Conservation (phyloP, 176 grass and related monocot genomes). For the Oryza meyeriana region DNA sequence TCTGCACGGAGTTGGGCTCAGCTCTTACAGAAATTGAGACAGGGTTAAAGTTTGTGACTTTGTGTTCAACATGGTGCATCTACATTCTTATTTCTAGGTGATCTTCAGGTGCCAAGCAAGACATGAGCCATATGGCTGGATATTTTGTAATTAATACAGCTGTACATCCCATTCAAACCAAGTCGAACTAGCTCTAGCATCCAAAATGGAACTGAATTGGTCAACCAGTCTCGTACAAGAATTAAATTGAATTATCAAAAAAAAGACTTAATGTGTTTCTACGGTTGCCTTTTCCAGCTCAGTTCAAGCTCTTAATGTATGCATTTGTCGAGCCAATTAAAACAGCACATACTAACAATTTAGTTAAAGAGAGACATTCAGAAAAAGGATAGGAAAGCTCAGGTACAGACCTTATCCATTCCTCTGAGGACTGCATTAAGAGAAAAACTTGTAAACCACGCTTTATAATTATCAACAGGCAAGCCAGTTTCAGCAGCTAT, state of each 20-base stretch:
- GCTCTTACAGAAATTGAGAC: constrained; percentile 14
- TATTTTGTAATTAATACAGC: neutral
- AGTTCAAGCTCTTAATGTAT: constrained; percentile 3
- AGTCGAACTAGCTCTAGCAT: neutral
- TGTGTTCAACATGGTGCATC: neutral
- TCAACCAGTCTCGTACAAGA: neutral
- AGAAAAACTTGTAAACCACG: constrained; percentile 62
- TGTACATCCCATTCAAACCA: constrained; percentile 5
- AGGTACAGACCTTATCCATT: constrained; percentile 66
- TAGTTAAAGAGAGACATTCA: neutral
- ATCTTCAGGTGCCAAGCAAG: neutral
- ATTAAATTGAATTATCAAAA: constrained; percentile 4
- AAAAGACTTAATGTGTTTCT: neutral
- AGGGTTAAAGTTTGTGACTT: neutral
- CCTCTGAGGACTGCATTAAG: constrained; percentile 54
- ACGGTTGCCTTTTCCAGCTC: neutral
- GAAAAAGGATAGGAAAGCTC: constrained; percentile 23
- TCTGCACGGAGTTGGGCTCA: neutral
- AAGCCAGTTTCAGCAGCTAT: constrained; percentile 67
- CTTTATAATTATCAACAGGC: constrained; percentile 69
- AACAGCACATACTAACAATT: constrained; percentile 11
- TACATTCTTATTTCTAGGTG: constrained; percentile 12
- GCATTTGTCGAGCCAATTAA: constrained; percentile 3
- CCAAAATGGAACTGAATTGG: neutral
- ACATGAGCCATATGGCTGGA: neutral